Base-by-base conservation (phyloP, 768 basidiomycete species). In the Roridomyces roridus region DNA sequence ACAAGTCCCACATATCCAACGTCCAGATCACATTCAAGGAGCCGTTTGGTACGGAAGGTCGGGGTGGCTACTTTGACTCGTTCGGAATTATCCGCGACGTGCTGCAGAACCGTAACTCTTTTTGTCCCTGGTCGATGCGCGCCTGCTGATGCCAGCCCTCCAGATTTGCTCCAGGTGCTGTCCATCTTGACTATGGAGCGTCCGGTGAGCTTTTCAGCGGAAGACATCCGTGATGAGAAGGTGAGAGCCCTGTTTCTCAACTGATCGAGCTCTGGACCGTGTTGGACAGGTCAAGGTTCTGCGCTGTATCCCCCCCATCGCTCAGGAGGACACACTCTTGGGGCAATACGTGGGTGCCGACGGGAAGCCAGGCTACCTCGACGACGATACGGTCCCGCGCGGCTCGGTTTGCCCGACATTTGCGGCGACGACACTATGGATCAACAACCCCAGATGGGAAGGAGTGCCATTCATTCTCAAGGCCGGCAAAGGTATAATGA, bases 11-110 rank as follows among this genome's bases (percentile, higher is more conserved):
- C 59, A 90, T 99, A 77, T 87, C 85, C 75, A 98, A 95, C 70
- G 94, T 99, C 35, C 97, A 99, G 74, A 97, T 98, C 75, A 97
- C 94, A 14, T 98, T 98, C 86, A 98, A 98, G 80, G 97, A 98
- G 74, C 94, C 95, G 2, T 98, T 98, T 69, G 96, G 97, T 23
- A 99, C 96, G 46, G 97, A 99, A 72, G 96, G 96, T n/a, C 92
- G 97, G 62, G 96, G 96, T 18, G 96, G 97, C 23, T 99, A 99
- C 82, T 99, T 99, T 77, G 96, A 99, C 71, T 95, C 97, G 76
- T 99, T 97, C 75, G 97, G 97, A 47, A 98, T 99, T 71, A 96
- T 99, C 72, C 90, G 96, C 68, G 96, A 99, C 73, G 82, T 99
- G 57, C 79, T 96, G 71, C 96, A 99, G 79, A 99, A 99, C 77